Evolutionary conservation across 2,329 filamentous ascomycete species (phyloP).

Genomic region (Nemania serpens): DNA sequence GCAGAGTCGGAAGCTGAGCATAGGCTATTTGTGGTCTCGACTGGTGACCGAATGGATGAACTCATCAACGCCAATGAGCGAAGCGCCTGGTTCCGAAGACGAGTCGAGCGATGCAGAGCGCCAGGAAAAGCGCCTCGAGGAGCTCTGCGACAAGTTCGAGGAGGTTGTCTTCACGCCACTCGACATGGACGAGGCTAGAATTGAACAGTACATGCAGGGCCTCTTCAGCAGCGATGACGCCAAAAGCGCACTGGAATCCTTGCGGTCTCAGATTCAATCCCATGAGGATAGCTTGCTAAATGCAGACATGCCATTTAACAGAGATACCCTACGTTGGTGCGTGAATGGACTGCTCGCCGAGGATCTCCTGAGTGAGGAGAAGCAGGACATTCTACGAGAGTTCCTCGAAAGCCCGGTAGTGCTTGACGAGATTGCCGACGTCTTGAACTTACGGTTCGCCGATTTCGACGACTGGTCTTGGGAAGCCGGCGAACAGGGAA

Average conservation of each 20-base stretch:
- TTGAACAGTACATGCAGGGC: constrained; percentile 39
- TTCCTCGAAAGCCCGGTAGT: constrained; percentile 46
- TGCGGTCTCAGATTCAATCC: constrained; percentile 24
- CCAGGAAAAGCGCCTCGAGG: constrained; percentile 44
- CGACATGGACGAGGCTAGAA: constrained; percentile 41
- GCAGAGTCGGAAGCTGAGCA: constrained; percentile 43
- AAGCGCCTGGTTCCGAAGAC: constrained; percentile 2
- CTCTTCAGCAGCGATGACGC: constrained; percentile 41
- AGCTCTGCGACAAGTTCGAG: constrained; percentile 47
- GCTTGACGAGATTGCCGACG: constrained; percentile 48
- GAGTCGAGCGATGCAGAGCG: constrained; percentile 42
- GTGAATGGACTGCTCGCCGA: constrained; percentile 47
- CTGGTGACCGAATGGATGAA: constrained; percentile 49
- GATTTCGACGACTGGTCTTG: constrained; percentile 49
- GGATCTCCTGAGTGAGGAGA: constrained; percentile 49
- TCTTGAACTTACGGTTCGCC: constrained; percentile 49
- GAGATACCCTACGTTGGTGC: constrained; percentile 39
- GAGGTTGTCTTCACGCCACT: constrained; percentile 45
- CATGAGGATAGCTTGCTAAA: constrained; percentile 30
- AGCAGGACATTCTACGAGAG: constrained; percentile 46
- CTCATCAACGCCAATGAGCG: constrained; percentile 28
- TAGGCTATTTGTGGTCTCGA: constrained; percentile 44
- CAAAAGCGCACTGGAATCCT: constrained; percentile 27
- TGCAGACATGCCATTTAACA: constrained; percentile 41
- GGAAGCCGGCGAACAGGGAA: constrained; percentile 46